Evolutionary conservation across 495 filamentous ascomycete species (phyloP).

Genomic region (Daldinia grandis): DNA sequence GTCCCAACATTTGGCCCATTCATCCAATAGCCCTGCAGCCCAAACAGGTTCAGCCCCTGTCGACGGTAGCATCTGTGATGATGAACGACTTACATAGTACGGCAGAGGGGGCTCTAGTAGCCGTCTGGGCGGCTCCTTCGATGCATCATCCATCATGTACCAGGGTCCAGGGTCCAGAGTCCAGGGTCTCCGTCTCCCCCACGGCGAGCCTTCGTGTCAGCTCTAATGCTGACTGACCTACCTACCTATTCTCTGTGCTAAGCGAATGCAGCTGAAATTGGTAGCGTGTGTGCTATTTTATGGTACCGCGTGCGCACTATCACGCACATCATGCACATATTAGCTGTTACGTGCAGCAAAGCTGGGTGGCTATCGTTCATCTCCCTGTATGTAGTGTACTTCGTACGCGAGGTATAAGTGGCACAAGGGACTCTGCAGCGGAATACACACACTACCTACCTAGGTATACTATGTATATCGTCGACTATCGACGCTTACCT

Average conservation of each 20-base stretch:
- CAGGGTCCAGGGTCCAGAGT: too few species aligned
- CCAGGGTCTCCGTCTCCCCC: conserved; percentile 27
- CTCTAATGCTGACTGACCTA: neutral
- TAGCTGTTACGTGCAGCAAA: conserved; percentile 37
- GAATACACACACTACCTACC: too few species aligned
- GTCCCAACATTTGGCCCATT: conserved; percentile 8
- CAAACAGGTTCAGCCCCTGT: conserved; percentile 12
- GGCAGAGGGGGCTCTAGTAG: conserved; percentile 13
- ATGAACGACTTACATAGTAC: conserved; percentile 3
- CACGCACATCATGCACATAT: conserved; percentile 29
- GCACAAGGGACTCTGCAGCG: too few species aligned
- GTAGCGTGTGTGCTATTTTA: neutral
- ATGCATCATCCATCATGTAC: too few species aligned
- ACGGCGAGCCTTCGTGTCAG: conserved; percentile 24
- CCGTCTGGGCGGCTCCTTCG: conserved; percentile 35
- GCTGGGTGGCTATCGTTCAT: neutral
- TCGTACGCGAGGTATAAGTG: conserved; percentile 14
- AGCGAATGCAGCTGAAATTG: conserved; percentile 18
- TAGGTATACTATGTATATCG: too few species aligned
- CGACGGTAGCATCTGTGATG: conserved; percentile 4
- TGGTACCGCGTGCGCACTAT: neutral
- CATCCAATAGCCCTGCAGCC: conserved; percentile 17
- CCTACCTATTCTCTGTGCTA: neutral
- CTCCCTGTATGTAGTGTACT: conserved; percentile 4
- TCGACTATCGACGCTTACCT: neutral